Base-by-base conservation (phyloP, 2,329 filamentous ascomycete genomes). In the Penicillium sp. region DNA sequence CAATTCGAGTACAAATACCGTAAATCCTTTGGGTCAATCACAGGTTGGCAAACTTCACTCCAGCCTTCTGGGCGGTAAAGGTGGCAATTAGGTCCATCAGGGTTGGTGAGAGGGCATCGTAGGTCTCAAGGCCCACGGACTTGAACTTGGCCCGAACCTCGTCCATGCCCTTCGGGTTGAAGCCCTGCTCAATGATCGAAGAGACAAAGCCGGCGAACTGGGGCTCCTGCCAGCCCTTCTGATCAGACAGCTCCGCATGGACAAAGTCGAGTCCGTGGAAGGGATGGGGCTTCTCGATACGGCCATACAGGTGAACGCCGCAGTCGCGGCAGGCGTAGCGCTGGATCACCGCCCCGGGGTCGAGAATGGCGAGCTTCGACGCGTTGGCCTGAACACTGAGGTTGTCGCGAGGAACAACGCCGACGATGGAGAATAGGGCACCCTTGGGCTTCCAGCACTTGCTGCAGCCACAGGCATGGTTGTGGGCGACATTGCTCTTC, bases 231-330 rank as follows among this genome's bases (percentile, higher is more conserved):
- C 88, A 90, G n/a, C 87, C 87, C 70, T 83, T 80, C 56, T 82
- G 73, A 53, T 82, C 76, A 17, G 82, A 84, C 47, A 90, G 76
- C 75, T 90, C 87, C 1, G 79, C 79, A 73, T 90, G 87, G 11
- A 90, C 85, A 71, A 90, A 90, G 71, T 88, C 86, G n/a, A 90
- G 78, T 0, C 87, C 87, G 72, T 86, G 84, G 79, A 90, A 90
- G 0, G 87, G 76, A 69, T 90, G 88, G 1, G 87, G 84, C 61
- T 79, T 80, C 66, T 86, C 84, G 67, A 90, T 89, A 50, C 86
- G 84, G 22, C 88, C 87, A 68, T 80, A 90, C 68, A 90, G 60
- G 69, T 88, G 86, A 14, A 84, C 82, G 22, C 85, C 84, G 68
- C 86, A 88, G n/a, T 79, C 77, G 42, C 72, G 79, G 80, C 86